These are phyloP conservation scores for Alternaria solani DNA, from an alignment of 2,329 filamentous ascomycete genomes.

Conservation along the genomic window DNA sequence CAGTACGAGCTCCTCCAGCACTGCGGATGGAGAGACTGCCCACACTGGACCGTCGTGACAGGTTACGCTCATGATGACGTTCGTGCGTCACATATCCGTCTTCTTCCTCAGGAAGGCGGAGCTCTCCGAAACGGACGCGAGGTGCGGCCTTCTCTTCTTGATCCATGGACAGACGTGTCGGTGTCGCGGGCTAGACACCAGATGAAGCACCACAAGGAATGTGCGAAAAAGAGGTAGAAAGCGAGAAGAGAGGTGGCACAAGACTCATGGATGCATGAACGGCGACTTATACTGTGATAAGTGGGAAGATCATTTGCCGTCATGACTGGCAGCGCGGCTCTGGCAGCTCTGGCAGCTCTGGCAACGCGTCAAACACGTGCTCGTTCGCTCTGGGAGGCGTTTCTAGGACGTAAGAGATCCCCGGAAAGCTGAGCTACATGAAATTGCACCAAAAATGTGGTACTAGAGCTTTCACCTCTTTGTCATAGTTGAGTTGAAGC, in stretches of 20 bases:
- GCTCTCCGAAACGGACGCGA: conserved; percentile 29
- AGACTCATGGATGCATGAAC: conserved; percentile 11
- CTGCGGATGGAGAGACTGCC: conserved; percentile 47
- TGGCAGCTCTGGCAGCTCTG: conserved; percentile 16
- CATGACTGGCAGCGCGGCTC: conserved; percentile 7
- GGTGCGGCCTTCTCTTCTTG: conserved; percentile 34
- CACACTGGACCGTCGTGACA: conserved; percentile 48
- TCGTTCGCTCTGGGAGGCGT: neutral
- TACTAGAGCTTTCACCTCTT: conserved; percentile 16
- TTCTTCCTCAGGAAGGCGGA: conserved; percentile 44
- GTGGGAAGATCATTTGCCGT: neutral
- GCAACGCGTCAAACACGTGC: conserved; percentile 14
- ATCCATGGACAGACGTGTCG: conserved; percentile 30
- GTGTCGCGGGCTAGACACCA: conserved; percentile 10
- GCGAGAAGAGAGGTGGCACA: conserved; percentile 9
- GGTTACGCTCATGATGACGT: conserved; percentile 33
- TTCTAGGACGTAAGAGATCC: conserved; percentile 15
- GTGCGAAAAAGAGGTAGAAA: conserved; percentile 12
- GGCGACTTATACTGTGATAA: conserved; percentile 17
- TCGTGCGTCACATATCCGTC: conserved; percentile 38
- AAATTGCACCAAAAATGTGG: conserved; percentile 10
- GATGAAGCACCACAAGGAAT: conserved; percentile 15
- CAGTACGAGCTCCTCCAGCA: conserved; percentile 41
- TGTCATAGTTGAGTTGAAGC: conserved; percentile 14
- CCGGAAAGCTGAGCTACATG: conserved; percentile 1